Base-by-base conservation (phyloP, 1,284 basidiomycete genomes). In the Singerocomus inundabilis region DNA sequence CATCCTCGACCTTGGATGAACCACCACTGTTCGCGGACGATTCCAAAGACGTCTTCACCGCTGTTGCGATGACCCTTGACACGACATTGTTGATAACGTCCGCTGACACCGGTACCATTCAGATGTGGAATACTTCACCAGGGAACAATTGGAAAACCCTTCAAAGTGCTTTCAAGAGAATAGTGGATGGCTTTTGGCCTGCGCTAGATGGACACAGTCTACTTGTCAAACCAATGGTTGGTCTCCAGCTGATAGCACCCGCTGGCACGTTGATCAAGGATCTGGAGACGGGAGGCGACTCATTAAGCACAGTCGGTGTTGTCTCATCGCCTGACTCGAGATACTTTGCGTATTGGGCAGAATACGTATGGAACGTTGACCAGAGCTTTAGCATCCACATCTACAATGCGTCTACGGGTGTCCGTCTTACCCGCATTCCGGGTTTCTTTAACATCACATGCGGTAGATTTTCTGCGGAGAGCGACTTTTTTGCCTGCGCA, bases 291-390 rank as follows among this genome's bases (percentile, higher is more conserved):
- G 53, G 57, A 11, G 58, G 58, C 4, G 57, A 60, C 33, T 10
- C 10, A 5, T 46, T 54, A 6, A 13, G 28, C 28, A 15, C n/a
- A 18, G 41, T 33, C 6, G 52, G 48, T 7, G 57, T 35, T 28
- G 43, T 58, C 10, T 29, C 55, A 39, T 60, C 60, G 2, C 58
- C 51, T 11, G 58, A 62, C 39, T 62, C 55, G 15, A 42, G 44
- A 41, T 62, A 54, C 28, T 53, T 62, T 46, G 60, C 55, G 8
- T 60, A 50, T 25, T 62, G 58, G 60, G 48, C 55, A 16, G 46
- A 56, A 31, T 60, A 60, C 26, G 11, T 31, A 4, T 59, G 58
- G 60, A 62, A 52, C 35, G 5, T 57, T 7, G 49, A 61, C 38
- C 3, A 24, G 4, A 56, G 59, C 47, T 44, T 44, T 29, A 58